phyloP scores from a whole-genome alignment of 2,329 filamentous ascomycete species.

The Claviceps lovelessii region DNA sequence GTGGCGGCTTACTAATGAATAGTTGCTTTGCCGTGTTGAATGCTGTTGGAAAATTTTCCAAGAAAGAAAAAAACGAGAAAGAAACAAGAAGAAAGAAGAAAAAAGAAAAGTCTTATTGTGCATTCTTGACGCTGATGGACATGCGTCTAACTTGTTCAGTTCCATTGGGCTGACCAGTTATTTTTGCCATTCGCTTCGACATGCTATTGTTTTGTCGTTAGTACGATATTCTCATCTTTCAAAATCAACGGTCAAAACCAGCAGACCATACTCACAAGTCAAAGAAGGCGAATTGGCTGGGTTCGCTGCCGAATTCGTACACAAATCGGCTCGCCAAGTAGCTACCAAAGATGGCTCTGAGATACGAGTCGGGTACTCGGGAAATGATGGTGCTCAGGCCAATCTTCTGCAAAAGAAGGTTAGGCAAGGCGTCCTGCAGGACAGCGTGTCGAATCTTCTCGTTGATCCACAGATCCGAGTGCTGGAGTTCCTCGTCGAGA shows the following conservation, averaged over 20 bases:
- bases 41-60: neutral
- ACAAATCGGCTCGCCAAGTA: slow-evolving; percentile 92
- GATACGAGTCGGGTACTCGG: slow-evolving; percentile 80
- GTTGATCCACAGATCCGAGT: slow-evolving; percentile 82
- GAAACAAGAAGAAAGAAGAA: neutral
- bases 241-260: neutral
- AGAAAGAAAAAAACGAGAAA: neutral
- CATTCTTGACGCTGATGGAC: slow-evolving; percentile 10
- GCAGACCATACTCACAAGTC: slow-evolving; percentile 65
- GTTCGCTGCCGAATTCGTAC: slow-evolving; percentile 83
- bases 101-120: neutral
- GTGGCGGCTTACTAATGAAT: neutral
- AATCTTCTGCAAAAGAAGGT: slow-evolving; percentile 73
- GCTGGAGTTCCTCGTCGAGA: slow-evolving; percentile 89
- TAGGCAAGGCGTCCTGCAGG: slow-evolving; percentile 71
- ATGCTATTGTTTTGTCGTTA: slow-evolving; percentile 31
- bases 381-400: slow-evolving; percentile 76
- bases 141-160: slow-evolving; percentile 15
- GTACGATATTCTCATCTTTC: neutral
- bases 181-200: slow-evolving; percentile 47
- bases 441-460: slow-evolving; percentile 63
- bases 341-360: slow-evolving; percentile 89
- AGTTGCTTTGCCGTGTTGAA: neutral
- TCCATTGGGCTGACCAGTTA: slow-evolving; percentile 15
- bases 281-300: slow-evolving; percentile 96